Conservation (phyloP, 1,139 yeast genomes). For the Taphrina flavorubra region DNA sequence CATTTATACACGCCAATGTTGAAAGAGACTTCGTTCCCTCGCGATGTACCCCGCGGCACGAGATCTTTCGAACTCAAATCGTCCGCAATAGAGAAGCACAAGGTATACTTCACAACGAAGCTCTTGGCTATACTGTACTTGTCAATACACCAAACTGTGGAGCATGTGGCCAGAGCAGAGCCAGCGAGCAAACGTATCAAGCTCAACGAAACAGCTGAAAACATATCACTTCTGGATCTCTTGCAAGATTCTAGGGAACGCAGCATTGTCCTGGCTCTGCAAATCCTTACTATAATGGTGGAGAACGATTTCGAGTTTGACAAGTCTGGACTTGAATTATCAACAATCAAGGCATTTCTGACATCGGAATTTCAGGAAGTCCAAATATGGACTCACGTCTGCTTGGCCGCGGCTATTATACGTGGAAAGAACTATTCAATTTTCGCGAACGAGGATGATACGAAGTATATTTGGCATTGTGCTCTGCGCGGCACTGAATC, state of each 20-base stretch:
- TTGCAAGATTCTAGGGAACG: background rate
- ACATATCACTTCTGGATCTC: background rate
- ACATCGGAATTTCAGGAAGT: background rate
- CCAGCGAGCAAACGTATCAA: constrained; percentile 1
- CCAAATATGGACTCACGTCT: constrained; percentile 11
- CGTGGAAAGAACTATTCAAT: too few relatives aligned
- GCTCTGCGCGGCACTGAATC: constrained; percentile 11
- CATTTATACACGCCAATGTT: background rate
- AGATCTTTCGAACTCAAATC: background rate
- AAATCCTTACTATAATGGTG: background rate
- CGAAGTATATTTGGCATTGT: background rate
- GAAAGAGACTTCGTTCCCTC: background rate
- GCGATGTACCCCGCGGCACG: background rate
- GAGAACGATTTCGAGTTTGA: background rate
- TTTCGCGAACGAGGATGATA: background rate
- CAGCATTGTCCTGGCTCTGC: background rate
- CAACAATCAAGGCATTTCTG: background rate
- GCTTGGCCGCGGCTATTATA: constrained; percentile 6
- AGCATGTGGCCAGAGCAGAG: background rate
- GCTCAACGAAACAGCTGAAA: background rate
- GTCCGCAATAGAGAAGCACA: background rate
- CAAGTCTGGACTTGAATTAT: background rate
- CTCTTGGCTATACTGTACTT: background rate
- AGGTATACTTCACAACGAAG: background rate
- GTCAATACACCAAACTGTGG: background rate